These are phyloP conservation scores for Grosmannia penicillata DNA, from an alignment of 2,329 filamentous ascomycete species.

Conservation along the genomic window DNA sequence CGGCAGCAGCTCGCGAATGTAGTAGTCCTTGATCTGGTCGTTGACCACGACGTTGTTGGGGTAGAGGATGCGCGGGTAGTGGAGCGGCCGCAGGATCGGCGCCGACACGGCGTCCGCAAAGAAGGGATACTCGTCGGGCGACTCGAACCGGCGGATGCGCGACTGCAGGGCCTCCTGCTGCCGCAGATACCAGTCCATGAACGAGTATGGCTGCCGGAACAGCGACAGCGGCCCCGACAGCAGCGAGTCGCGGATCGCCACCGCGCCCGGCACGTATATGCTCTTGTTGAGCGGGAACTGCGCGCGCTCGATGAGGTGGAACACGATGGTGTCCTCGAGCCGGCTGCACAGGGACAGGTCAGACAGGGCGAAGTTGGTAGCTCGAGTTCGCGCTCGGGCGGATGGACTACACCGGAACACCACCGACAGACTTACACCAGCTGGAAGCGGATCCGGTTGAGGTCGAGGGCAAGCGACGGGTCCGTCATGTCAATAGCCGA, in stretches of 20 bases:
- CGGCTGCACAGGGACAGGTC: constrained; percentile 42
- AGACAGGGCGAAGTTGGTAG: no score
- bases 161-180: constrained; percentile 89
- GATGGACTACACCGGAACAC: no score
- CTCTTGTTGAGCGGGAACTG: constrained; percentile 87
- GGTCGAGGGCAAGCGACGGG: constrained; percentile 70
- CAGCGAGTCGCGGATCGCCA: constrained; percentile 50
- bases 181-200: constrained; percentile 86
- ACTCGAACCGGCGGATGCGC: constrained; percentile 84
- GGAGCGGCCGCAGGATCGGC: constrained; percentile 73
- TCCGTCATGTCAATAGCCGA: constrained; percentile 78
- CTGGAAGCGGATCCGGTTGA: constrained; percentile 85
- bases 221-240: neutral
- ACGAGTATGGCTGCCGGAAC: constrained; percentile 43
- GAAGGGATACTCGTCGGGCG: constrained; percentile 95
- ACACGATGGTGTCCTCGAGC: constrained; percentile 93
- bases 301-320: constrained; percentile 92
- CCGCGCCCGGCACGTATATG: constrained; percentile 71
- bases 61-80: constrained; percentile 81
- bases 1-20: constrained; percentile 71
- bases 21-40: constrained; percentile 69
- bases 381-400: no score
- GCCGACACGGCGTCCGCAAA: constrained; percentile 68
- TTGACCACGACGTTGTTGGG: constrained; percentile 86
- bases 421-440: constrained; percentile 54